These are phyloP conservation scores for Diaporthe citriasiana DNA, from an alignment of 2,329 filamentous ascomycete species.

Conservation along the genomic window DNA sequence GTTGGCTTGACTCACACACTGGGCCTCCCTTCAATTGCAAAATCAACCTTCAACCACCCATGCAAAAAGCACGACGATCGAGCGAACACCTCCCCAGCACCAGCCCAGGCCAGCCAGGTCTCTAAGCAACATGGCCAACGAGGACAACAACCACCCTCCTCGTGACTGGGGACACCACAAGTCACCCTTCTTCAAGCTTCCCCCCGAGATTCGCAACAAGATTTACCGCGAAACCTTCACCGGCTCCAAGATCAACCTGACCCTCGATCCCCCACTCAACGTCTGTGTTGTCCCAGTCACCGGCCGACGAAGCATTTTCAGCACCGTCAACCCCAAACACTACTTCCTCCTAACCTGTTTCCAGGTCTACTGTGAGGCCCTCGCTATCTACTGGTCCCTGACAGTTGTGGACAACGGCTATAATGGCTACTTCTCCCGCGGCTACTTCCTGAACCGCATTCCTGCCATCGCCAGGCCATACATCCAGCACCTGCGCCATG, in stretches of 20 bases:
- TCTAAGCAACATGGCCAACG: background rate
- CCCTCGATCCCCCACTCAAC: background rate
- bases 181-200: conserved; percentile 26
- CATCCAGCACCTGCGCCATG: conserved; percentile 9
- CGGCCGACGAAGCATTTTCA: background rate
- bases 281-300: background rate
- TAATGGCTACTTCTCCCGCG: background rate
- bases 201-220: conserved; percentile 16
- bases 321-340: background rate
- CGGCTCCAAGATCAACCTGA: background rate
- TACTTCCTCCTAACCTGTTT: conserved; percentile 14
- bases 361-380: background rate
- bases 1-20: background rate
- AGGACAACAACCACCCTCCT: background rate
- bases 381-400: conserved; percentile 7
- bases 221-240: conserved; percentile 10
- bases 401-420: background rate
- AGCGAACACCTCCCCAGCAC: background rate
- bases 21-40: background rate
- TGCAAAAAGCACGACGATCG: background rate
- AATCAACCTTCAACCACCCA: background rate
- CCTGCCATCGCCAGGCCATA: background rate
- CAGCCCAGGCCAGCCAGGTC: background rate
- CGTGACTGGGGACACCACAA: background rate
- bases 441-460: conserved; percentile 12